Base-by-base conservation (phyloP, 306 rosid species). In the Cicer bijugum region DNA sequence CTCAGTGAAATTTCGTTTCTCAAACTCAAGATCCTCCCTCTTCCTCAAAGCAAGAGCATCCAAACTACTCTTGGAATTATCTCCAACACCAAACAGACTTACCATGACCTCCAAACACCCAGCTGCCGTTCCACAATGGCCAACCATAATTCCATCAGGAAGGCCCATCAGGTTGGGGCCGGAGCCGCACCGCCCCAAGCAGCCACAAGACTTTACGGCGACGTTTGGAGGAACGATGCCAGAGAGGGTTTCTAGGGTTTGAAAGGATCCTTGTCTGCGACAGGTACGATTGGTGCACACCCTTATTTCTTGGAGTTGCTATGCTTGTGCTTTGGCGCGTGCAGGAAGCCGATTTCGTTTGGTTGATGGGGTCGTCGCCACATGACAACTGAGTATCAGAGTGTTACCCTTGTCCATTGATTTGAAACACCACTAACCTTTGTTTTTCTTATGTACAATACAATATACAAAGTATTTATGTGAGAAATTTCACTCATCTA, bases 241-340 rank as follows among this genome's bases (percentile, higher is more conserved):
- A 58, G 76, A 72, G 74, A 93, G 87, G 46, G 84, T 85, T 69
- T 89, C 91, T 6, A 93, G 88, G 64, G 92, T 86, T 75, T 88
- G 89, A 57, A 89, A 71, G 11, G 98, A 91, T 8, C 97, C 98
- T 67, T 91, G 97, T 40, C 76, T 85, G 2, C 98, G 94, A 86
- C 96, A 91, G 46, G 85, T 84, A 19, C 96, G 91, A 82, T 91
- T 93, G 12, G 94, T 86, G 83, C 98, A 93, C 1, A 93, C 96
- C 12, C 92, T 86, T 69, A 93, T 83, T 81, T 91, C 97, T 51
- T 65, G 62, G 17, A 60, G 43, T 33, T 35, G 62, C 1, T 58
- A 60, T 8, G 20, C 7, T 2, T 57, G 63, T 6, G 87, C 75
- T 65, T 61, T 47, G 65, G 71, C 80, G 38, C 61, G 12, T 35